Evolutionary conservation across 768 basidiomycete genomes (phyloP).

Genomic region (Podaxis sp.): DNA sequence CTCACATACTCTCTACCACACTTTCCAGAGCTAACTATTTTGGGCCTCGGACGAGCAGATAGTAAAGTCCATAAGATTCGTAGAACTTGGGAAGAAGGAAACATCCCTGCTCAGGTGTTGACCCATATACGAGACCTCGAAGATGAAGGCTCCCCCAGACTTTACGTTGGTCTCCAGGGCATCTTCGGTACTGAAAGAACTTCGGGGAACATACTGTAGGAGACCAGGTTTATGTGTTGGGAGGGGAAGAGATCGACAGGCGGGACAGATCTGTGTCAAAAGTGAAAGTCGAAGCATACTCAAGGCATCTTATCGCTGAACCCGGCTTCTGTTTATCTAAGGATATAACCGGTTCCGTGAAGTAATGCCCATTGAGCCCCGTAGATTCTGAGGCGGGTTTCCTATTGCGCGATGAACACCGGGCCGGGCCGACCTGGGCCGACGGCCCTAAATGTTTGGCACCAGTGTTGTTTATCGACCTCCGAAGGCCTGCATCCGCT

Average conservation of each 20-base stretch:
- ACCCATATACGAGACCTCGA: no score
- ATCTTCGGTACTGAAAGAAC: not conserved
- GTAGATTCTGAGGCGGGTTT: no score
- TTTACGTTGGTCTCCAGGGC: not conserved
- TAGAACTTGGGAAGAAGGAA: constrained; percentile 69
- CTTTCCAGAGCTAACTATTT: not conserved
- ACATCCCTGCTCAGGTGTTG: no score
- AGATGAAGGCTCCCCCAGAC: not conserved
- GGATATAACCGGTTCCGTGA: not conserved
- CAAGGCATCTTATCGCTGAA: not conserved
- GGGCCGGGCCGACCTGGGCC: no score
- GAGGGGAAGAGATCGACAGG: not conserved
- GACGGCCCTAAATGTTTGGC: not conserved
- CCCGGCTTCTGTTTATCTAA: not conserved
- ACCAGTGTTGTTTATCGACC: not conserved
- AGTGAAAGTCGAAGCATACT: constrained; percentile 11
- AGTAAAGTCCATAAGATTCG: constrained; percentile 69
- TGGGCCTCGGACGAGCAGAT: constrained; percentile 79
- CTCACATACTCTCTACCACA: constrained; percentile 24
- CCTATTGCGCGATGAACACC: no score
- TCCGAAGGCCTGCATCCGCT: not conserved
- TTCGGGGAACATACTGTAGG: not conserved
- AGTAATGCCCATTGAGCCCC: no score
- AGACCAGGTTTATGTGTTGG: no score
- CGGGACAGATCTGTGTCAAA: not conserved